phyloP scores from a whole-genome alignment of 345 rosid species.

The Nasturtium officinale region DNA sequence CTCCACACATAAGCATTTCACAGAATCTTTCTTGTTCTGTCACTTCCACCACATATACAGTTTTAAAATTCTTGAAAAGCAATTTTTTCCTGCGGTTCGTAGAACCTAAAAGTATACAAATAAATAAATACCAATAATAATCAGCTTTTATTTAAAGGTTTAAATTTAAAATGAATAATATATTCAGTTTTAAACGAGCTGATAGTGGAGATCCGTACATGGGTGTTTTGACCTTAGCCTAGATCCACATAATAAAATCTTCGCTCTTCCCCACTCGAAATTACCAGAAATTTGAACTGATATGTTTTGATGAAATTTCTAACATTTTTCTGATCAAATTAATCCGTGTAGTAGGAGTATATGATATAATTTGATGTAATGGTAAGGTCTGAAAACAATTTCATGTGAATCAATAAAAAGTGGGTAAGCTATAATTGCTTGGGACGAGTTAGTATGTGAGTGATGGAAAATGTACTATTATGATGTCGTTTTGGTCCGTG shows the following conservation, averaged over 20 bases:
- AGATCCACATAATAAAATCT: too few species aligned
- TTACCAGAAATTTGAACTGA: neutral
- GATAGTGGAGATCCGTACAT: too few species aligned
- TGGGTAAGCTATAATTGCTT: conserved; percentile 35
- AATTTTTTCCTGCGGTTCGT: neutral
- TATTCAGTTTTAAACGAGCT: too few species aligned
- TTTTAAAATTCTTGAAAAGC: neutral
- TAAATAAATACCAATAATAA: too few species aligned
- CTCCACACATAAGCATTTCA: neutral
- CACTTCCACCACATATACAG: neutral
- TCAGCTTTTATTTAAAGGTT: too few species aligned
- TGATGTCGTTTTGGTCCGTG: conserved; percentile 43
- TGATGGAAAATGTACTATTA: conserved; percentile 42
- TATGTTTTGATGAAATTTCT: neutral
- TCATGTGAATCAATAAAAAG: conserved; percentile 13
- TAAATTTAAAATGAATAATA: too few species aligned
- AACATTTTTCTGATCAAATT: neutral
- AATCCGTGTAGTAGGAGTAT: conserved; percentile 2
- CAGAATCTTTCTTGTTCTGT: conserved; percentile 4
- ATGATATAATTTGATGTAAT: neutral
- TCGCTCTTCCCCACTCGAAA: too few species aligned
- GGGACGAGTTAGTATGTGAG: conserved; percentile 35
- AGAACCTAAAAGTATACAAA: neutral
- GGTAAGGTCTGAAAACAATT: neutral
- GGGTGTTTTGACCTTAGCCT: too few species aligned